A percentile compares a stretch with the other conserved stretches of the same genome.
These are phyloP conservation scores for Rhizopogon hawkerae DNA, from an alignment of 1,284 basidiomycete species.

Conservation along the genomic window DNA sequence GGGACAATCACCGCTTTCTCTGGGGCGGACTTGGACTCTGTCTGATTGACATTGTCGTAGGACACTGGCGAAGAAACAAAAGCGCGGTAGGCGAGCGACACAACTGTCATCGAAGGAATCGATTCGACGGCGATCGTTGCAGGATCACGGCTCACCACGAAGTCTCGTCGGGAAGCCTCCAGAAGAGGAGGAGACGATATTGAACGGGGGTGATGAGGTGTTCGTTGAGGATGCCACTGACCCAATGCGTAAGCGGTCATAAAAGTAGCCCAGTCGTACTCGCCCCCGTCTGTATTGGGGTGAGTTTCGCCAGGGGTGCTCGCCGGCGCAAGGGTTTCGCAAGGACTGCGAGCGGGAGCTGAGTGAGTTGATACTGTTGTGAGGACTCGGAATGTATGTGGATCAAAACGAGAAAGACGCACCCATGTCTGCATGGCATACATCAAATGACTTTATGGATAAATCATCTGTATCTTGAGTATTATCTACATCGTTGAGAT, in stretches of 20 bases:
- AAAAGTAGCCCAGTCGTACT: constrained; percentile 71
- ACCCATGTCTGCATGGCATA: background rate
- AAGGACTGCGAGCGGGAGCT: background rate
- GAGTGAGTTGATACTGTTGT: background rate
- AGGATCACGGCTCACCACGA: constrained; percentile 8
- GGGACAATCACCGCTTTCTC: background rate
- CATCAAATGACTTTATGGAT: background rate
- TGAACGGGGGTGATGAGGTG: constrained; percentile 55
- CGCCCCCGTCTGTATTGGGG: constrained; percentile 24
- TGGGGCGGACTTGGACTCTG: background rate
- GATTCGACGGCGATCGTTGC: constrained; percentile 2
- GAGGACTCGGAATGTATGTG: background rate
- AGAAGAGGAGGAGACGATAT: constrained; percentile 21
- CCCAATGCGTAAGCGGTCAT: constrained; percentile 68
- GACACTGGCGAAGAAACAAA: constrained; percentile 9
- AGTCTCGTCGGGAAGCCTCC: background rate
- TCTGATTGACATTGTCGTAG: constrained; percentile 7
- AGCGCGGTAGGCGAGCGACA: constrained; percentile 6
- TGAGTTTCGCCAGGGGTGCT: background rate
- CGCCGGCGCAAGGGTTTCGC: background rate
- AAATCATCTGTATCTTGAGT: background rate
- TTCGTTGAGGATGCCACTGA: constrained; percentile 73
- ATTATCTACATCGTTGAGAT: background rate
- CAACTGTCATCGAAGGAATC: constrained; percentile 1
- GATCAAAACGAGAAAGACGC: background rate